phyloP scores from a whole-genome alignment of 139 green algal species.

The Medakamo hakoo region DNA sequence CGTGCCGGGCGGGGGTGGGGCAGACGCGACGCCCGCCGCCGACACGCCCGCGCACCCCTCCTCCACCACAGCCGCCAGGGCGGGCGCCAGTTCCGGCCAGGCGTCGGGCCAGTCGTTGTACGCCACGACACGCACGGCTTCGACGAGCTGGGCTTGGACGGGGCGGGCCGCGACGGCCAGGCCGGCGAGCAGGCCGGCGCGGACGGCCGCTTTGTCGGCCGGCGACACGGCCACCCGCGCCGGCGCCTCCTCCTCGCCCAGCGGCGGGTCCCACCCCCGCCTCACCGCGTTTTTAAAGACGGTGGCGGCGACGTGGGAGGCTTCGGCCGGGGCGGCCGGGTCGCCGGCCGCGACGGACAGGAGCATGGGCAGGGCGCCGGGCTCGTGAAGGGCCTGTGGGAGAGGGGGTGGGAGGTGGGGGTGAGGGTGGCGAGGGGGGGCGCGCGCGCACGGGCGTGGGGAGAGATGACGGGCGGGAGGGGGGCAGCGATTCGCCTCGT shows the following conservation, averaged over 20 bases:
- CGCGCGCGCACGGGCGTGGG: not conserved
- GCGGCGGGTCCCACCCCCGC: constrained; percentile 40
- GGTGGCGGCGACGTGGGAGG: constrained; percentile 82
- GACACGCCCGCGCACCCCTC: constrained; percentile 7
- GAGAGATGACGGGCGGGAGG: not conserved
- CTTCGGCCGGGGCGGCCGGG: constrained; percentile 31
- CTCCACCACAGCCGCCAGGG: constrained; percentile 29
- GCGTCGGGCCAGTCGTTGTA: constrained; percentile 67
- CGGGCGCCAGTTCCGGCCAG: constrained; percentile 65
- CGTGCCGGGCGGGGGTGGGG: not conserved
- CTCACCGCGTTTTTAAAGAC: constrained; percentile 87
- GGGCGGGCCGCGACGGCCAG: constrained; percentile 28
- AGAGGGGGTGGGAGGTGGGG: not conserved
- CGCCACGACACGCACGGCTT: constrained; percentile 68
- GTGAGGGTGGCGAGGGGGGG: too few species aligned
- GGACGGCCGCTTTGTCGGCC: constrained; percentile 58
- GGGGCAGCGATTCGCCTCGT: too few species aligned
- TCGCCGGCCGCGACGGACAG: constrained; percentile 62
- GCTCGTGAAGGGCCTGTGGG: constrained; percentile 36
- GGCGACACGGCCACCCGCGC: too few species aligned
- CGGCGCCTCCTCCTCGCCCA: too few species aligned
- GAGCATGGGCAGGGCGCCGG: constrained; percentile 54
- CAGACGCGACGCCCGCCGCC: not conserved
- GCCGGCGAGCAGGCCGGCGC: constrained; percentile 38
- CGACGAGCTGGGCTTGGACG: constrained; percentile 62